Evolutionary conservation across 2,329 filamentous ascomycete genomes (phyloP).

Genomic region (Xylaria sp.): DNA sequence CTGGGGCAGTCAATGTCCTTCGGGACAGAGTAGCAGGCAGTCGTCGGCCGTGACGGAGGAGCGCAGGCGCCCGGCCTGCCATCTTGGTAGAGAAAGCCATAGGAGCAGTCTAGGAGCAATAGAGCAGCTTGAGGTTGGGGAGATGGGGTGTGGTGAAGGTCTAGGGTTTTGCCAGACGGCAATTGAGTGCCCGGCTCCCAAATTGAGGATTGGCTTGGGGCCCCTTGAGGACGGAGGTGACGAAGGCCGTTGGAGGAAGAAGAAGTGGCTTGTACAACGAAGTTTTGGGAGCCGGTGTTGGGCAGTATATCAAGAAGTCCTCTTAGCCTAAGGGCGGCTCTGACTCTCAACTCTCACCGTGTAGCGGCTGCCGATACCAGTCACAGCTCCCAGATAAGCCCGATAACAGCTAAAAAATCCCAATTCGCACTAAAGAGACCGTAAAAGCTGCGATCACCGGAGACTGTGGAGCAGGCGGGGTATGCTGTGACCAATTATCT

Average conservation of each 20-base stretch:
- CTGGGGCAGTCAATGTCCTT: conserved; percentile 56
- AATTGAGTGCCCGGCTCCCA: conserved; percentile 46
- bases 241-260: conserved; percentile 9
- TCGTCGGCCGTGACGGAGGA: conserved; percentile 65
- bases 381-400: conserved; percentile 24
- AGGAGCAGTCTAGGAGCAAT: conserved; percentile 9
- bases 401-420: conserved; percentile 32
- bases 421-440: conserved; percentile 22
- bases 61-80: conserved; percentile 66
- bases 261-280: neutral
- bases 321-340: conserved; percentile 13
- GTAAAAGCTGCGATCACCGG: conserved; percentile 34
- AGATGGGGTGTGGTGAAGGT: conserved; percentile 12
- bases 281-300: conserved; percentile 13
- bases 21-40: conserved; percentile 57
- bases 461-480: conserved; percentile 24
- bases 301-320: conserved; percentile 14
- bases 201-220: conserved; percentile 46
- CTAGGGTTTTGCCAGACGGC: conserved; percentile 44
- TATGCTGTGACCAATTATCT: conserved; percentile 17
- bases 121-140: conserved; percentile 29
- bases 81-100: conserved; percentile 52
- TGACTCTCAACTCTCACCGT: conserved; percentile 29
- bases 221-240: conserved; percentile 34
- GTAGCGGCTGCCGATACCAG: conserved; percentile 12